These are phyloP conservation scores for Rheum nobile DNA, from an alignment of 148 eudicot species.

Conservation along the genomic window DNA sequence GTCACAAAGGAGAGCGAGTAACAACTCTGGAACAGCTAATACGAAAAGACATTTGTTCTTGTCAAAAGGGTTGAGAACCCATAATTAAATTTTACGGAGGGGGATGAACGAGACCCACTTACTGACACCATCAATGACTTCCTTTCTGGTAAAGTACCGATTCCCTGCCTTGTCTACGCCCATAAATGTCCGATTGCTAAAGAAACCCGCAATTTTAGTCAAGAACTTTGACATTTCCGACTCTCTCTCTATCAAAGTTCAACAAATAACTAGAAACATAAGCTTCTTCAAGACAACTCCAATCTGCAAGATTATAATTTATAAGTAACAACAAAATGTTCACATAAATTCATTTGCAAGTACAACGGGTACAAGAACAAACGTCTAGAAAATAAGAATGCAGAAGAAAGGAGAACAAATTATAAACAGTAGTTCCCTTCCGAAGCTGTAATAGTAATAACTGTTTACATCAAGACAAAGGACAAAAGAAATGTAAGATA, in stretches of 20 bases:
- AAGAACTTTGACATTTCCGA: slow-evolving; percentile 62
- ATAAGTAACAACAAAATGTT: background rate
- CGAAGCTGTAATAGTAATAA: background rate
- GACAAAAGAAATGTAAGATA: background rate
- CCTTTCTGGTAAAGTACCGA: slow-evolving; percentile 53
- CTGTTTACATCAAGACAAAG: background rate
- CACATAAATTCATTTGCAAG: background rate
- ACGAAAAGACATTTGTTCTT: background rate
- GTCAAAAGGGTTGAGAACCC: background rate
- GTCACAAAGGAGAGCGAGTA: background rate
- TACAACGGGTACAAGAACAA: background rate
- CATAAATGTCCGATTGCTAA: slow-evolving; percentile 39
- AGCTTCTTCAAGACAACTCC: background rate
- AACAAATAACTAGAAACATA: background rate
- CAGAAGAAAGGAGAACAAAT: too few relatives aligned
- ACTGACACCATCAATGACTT: slow-evolving; percentile 74
- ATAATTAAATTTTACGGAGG: background rate
- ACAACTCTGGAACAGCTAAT: too few relatives aligned
- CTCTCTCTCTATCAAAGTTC: background rate
- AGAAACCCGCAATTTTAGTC: slow-evolving; percentile 39
- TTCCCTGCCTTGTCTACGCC: slow-evolving; percentile 85
- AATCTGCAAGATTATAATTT: background rate
- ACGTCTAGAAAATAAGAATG: too few relatives aligned
- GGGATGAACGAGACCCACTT: slow-evolving; percentile 28
- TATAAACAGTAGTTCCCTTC: background rate